These are phyloP conservation scores for Trichosporon coremiiforme DNA, from an alignment of 1,284 basidiomycete genomes.

Conservation along the genomic window DNA sequence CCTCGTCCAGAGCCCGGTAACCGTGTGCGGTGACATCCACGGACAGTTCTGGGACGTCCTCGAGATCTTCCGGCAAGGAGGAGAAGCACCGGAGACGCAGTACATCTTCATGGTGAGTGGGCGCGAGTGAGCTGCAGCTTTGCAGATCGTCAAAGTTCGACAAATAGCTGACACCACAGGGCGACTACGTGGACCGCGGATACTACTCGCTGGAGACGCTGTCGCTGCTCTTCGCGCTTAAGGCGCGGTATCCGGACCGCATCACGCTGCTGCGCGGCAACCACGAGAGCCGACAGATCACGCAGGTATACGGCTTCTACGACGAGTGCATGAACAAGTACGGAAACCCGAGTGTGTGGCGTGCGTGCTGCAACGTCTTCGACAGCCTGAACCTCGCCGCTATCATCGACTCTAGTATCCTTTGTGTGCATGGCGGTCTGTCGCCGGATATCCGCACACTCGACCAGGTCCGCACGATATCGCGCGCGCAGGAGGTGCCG, in stretches of 20 bases:
- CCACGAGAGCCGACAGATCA: conserved; percentile 94
- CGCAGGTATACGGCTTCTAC: conserved; percentile 97
- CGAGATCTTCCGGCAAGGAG: conserved; percentile 86
- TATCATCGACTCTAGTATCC: conserved; percentile 88
- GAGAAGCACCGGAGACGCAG: conserved; percentile 81
- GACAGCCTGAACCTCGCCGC: conserved; percentile 92
- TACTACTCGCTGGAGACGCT: conserved; percentile 97
- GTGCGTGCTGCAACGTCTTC: conserved; percentile 92
- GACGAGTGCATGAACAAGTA: conserved; percentile 98
- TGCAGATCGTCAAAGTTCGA: too few species aligned
- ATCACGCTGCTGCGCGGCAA: conserved; percentile 90
- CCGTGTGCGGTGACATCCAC: conserved; percentile 91
- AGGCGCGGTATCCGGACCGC: conserved; percentile 92
- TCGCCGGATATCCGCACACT: conserved; percentile 89
- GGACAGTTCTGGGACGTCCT: conserved; percentile 95
- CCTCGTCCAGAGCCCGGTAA: conserved; percentile 85
- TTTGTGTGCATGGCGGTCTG: conserved; percentile 91
- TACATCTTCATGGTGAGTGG: conserved; percentile 83
- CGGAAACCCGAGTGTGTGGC: conserved; percentile 91
- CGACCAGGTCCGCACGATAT: conserved; percentile 88
- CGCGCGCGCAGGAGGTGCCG: conserved; percentile 90
- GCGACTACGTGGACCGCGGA: conserved; percentile 96
- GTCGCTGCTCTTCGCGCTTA: conserved; percentile 81
- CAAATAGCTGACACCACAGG: conserved; percentile 60
- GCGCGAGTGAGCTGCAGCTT: too few species aligned